Evolutionary conservation across 2,329 filamentous ascomycete species (phyloP).

Genomic region (Beauveria sp.): DNA sequence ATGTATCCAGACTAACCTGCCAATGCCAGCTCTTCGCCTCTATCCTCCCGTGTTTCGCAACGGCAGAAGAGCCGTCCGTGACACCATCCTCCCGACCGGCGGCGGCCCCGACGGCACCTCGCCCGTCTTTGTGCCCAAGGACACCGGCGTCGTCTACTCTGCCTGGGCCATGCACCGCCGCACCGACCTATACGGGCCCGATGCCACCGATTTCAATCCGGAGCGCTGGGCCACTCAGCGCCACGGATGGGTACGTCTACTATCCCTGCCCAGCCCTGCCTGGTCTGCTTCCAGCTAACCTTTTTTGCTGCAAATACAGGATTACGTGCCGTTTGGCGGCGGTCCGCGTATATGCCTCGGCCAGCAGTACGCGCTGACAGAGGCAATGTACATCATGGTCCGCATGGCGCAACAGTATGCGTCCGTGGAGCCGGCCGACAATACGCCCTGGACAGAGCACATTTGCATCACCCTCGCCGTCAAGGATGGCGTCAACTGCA

Average conservation of each 20-base stretch:
- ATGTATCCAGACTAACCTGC: neutral
- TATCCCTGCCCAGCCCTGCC: neutral
- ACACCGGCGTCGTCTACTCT: slow-evolving; percentile 16
- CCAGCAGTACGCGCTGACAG: slow-evolving; percentile 6
- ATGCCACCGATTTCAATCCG: slow-evolving; percentile 27
- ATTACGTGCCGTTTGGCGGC: slow-evolving; percentile 29
- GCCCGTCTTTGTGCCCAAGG: slow-evolving; percentile 24
- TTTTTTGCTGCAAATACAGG: slow-evolving; percentile 4
- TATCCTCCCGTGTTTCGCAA: slow-evolving; percentile 28
- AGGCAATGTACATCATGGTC: neutral
- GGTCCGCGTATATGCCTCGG: slow-evolving; percentile 30
- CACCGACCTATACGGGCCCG: slow-evolving; percentile 28
- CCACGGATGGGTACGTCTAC: slow-evolving; percentile 18
- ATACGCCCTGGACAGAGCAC: neutral
- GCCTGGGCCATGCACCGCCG: slow-evolving; percentile 24
- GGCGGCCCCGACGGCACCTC: slow-evolving; percentile 25
- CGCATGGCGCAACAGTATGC: slow-evolving; percentile 14
- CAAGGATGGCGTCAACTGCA: neutral
- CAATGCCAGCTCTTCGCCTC: slow-evolving; percentile 20
- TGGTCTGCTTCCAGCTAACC: neutral
- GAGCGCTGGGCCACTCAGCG: slow-evolving; percentile 28
- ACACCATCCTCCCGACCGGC: slow-evolving; percentile 27
- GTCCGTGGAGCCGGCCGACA: neutral
- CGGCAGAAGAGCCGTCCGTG: slow-evolving; percentile 19
- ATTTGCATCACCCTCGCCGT: neutral